These are phyloP conservation scores for Fusarium sarcochroum DNA, from an alignment of 2,329 filamentous ascomycete genomes.

Conservation along the genomic window DNA sequence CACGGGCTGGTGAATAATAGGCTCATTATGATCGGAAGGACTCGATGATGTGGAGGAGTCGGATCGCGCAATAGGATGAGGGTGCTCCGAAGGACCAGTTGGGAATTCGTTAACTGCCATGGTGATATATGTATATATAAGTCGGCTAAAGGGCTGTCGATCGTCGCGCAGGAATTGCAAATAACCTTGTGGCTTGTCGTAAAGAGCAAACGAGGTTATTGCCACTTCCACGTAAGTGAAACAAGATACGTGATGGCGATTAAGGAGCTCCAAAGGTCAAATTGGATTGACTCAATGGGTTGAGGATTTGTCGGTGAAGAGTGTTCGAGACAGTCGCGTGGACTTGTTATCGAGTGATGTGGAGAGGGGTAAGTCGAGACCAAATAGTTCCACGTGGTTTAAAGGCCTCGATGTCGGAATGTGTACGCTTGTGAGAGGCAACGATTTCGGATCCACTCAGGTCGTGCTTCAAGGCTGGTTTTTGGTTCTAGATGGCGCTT, in stretches of 20 bases:
- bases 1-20: constrained; percentile 64
- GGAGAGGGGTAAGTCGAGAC: constrained; percentile 37
- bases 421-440: constrained; percentile 36
- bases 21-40: constrained; percentile 55
- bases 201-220: constrained; percentile 15
- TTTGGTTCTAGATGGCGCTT: constrained; percentile 34
- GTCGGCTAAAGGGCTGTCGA: not conserved
- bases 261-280: not conserved
- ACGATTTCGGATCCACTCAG: constrained; percentile 41
- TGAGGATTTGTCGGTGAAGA: constrained; percentile 21
- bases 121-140: constrained; percentile 7
- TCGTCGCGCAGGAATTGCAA: not conserved
- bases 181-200: constrained; percentile 31
- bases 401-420: constrained; percentile 36
- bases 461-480: constrained; percentile 34
- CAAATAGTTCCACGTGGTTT: constrained; percentile 46
- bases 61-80: constrained; percentile 56
- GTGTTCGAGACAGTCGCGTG: constrained; percentile 23
- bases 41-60: constrained; percentile 53
- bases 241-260: constrained; percentile 9
- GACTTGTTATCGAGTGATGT: constrained; percentile 17
- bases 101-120: constrained; percentile 48
- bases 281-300: constrained; percentile 8
- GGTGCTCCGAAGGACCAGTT: constrained; percentile 44
- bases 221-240: constrained; percentile 20